Evolutionary conservation across 257 asterid genomes (phyloP).

Genomic region (Gardenia jasminoides): DNA sequence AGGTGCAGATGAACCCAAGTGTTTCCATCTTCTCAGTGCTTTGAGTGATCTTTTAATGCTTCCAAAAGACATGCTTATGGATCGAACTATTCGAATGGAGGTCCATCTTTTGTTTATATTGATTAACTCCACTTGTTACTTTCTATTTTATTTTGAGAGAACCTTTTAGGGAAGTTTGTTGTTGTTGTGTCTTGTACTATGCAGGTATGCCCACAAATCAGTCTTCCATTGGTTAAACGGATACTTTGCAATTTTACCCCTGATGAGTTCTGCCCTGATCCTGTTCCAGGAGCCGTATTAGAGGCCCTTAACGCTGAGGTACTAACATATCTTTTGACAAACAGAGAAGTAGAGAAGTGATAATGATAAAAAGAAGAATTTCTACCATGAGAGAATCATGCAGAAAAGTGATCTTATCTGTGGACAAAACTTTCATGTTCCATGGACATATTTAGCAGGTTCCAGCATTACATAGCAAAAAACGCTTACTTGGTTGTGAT

Average conservation of each 20-base stretch:
- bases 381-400: neutral
- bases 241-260: constrained; percentile 95
- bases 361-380: too few species aligned
- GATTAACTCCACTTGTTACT: constrained; percentile 10
- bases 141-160: neutral
- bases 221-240: constrained; percentile 75
- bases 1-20: constrained; percentile 42
- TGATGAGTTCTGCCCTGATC: constrained; percentile 95
- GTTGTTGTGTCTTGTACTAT: constrained; percentile 6
- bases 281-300: constrained; percentile 85
- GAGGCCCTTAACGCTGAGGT: constrained; percentile 99
- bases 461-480: too few species aligned
- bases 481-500: neutral
- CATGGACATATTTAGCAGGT: neutral
- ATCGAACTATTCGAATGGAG: constrained; percentile 77
- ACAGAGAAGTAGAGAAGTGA: neutral
- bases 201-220: constrained; percentile 86
- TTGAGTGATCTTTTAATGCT: constrained; percentile 96
- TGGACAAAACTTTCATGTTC: neutral
- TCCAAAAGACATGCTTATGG: constrained; percentile 95
- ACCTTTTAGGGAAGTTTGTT: neutral
- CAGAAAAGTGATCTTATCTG: neutral
- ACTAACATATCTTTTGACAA: neutral
- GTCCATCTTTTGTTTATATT: constrained; percentile 29
- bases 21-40: constrained; percentile 73